A percentile compares a stretch with the other conserved stretches of the same genome.
Conservation (phyloP, 2,329 filamentous ascomycete species). For the Sclerotinia subarctica region DNA sequence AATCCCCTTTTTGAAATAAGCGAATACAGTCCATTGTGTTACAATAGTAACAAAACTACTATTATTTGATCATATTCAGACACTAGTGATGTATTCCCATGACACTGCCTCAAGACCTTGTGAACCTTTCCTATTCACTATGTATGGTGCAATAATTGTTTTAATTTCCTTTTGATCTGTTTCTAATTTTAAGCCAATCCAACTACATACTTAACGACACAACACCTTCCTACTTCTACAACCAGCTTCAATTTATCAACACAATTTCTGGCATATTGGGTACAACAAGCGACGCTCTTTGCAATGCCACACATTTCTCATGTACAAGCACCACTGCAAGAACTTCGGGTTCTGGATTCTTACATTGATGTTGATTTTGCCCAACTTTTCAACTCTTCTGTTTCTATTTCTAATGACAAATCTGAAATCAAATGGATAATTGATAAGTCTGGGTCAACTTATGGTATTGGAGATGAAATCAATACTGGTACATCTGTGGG, state of each 20-base stretch:
- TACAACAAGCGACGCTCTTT: neutral
- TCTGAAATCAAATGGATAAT: neutral
- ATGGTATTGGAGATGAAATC: too few species aligned
- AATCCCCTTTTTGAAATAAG: conserved; percentile 8
- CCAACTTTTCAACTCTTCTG: conserved; percentile 1
- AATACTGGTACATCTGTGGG: neutral
- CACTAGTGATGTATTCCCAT: neutral
- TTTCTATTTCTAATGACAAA: neutral
- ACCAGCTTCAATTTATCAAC: neutral
- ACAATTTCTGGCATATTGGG: neutral
- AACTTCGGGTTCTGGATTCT: conserved; percentile 11
- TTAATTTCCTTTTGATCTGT: neutral
- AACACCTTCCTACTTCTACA: neutral
- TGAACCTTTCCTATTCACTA: neutral
- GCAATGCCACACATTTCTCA: neutral
- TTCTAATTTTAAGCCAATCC: too few species aligned
- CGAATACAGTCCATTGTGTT: neutral
- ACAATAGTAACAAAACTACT: neutral
- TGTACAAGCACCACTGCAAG: neutral
- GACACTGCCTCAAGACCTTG: too few species aligned
- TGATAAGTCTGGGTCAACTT: neutral
- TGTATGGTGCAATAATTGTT: neutral
- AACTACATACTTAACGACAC: neutral
- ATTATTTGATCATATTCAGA: neutral
- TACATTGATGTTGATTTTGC: conserved; percentile 16